phyloP scores from a whole-genome alignment of 495 filamentous ascomycete genomes.

The Aspergillus coremiiformis region DNA sequence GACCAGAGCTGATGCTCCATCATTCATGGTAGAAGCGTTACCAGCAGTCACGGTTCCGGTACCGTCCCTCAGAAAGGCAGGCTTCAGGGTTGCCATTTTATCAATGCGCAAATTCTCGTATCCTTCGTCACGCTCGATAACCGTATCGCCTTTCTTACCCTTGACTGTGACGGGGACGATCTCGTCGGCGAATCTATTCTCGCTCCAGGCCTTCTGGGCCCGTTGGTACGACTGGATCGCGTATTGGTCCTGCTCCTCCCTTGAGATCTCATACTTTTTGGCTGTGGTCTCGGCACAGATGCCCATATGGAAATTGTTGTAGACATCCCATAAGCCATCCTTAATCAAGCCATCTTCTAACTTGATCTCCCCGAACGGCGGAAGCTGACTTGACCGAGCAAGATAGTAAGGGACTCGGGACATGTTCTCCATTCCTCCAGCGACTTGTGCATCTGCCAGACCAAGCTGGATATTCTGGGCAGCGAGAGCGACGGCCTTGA shows the following conservation, averaged over 20 bases:
- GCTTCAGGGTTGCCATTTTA: conserved; percentile 79
- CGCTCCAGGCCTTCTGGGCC: conserved; percentile 83
- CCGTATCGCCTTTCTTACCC: conserved; percentile 70
- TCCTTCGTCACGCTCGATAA: conserved; percentile 78
- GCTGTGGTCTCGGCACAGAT: conserved; percentile 95
- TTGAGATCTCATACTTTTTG: conserved; percentile 71
- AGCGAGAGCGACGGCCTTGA: conserved; percentile 85
- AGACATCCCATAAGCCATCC: conserved; percentile 94
- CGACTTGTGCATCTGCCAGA: conserved; percentile 74
- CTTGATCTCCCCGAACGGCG: conserved; percentile 76
- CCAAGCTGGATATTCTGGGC: conserved; percentile 93
- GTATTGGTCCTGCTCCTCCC: conserved; percentile 84
- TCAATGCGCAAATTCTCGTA: conserved; percentile 77
- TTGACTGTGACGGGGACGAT: conserved; percentile 79
- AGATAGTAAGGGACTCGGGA: conserved; percentile 87
- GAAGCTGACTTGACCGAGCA: conserved; percentile 63
- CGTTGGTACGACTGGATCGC: conserved; percentile 82
- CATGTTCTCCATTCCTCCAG: conserved; percentile 98
- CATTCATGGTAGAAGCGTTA: conserved; percentile 87
- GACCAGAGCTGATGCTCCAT: conserved; percentile 89
- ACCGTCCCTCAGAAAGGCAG: conserved; percentile 78
- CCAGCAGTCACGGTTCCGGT: conserved; percentile 90
- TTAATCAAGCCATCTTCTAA: conserved; percentile 89
- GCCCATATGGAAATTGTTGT: conserved; percentile 95
- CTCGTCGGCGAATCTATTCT: conserved; percentile 73